These are phyloP conservation scores for Mortierella alpina DNA, from an alignment of 192 early-diverging fungal species.

Conservation along the genomic window DNA sequence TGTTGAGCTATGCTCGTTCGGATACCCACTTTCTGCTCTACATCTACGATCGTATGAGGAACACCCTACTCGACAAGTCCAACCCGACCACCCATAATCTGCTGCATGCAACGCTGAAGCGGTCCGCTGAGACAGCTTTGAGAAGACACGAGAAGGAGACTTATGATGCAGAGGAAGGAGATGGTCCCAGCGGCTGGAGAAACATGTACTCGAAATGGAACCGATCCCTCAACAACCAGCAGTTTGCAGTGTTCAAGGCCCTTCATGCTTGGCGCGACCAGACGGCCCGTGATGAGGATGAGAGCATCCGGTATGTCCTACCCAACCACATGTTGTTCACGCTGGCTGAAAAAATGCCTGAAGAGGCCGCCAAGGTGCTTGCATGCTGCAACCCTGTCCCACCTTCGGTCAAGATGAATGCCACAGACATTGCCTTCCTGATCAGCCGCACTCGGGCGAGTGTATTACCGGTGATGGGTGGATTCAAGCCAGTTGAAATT, in stretches of 20 bases:
- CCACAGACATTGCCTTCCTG: slow-evolving; percentile 74
- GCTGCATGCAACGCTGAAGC: slow-evolving; percentile 67
- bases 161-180: slow-evolving; percentile 85
- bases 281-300: slow-evolving; percentile 92
- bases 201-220: slow-evolving; percentile 72
- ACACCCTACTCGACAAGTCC: slow-evolving; percentile 78
- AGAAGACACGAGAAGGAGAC: slow-evolving; percentile 81
- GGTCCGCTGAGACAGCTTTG: slow-evolving; percentile 78
- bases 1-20: slow-evolving; percentile 90
- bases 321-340: slow-evolving; percentile 91
- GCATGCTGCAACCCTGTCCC: slow-evolving; percentile 84
- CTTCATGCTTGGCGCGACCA: slow-evolving; percentile 95
- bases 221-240: slow-evolving; percentile 61
- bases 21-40: slow-evolving; percentile 98
- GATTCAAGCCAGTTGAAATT: slow-evolving; percentile 30
- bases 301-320: slow-evolving; percentile 86
- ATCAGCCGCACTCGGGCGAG: slow-evolving; percentile 52
- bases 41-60: slow-evolving; percentile 93
- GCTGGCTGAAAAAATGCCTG: slow-evolving; percentile 79
- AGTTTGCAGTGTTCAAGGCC: slow-evolving; percentile 85
- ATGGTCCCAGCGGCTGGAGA: slow-evolving; percentile 85
- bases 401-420: slow-evolving; percentile 86
- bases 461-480: slow-evolving; percentile 7
- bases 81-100: slow-evolving; percentile 74
- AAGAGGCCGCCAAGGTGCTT: slow-evolving; percentile 71